Conservation (phyloP, 257 asterid species). For the Solanum verrucosum region DNA sequence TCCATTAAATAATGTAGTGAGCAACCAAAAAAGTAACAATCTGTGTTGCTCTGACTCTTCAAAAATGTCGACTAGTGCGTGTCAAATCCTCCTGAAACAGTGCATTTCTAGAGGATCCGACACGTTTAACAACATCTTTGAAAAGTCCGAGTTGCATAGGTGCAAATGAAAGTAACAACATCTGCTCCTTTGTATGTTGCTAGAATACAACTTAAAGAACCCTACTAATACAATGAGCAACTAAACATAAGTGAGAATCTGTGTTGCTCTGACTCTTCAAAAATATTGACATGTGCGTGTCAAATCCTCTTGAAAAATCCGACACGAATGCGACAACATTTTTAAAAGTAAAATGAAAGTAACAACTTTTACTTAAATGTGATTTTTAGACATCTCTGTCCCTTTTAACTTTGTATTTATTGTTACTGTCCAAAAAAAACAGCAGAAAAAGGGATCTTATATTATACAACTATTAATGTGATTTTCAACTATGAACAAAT, state of each 20-base stretch:
- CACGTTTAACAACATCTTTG: background rate
- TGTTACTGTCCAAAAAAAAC: background rate
- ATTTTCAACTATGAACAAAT: background rate
- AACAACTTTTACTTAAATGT: background rate
- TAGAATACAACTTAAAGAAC: background rate
- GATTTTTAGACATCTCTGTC: background rate
- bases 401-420: background rate
- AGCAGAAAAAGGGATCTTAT: background rate
- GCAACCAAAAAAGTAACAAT: background rate
- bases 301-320: background rate
- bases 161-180: background rate
- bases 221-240: background rate
- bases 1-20: background rate
- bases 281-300: background rate
- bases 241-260: background rate
- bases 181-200: background rate
- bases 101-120: background rate
- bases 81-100: background rate
- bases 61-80: background rate
- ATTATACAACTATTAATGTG: background rate
- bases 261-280: background rate
- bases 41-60: rapidly evolving
- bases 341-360: background rate
- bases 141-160: background rate
- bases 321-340: rapidly evolving